These are phyloP conservation scores for Mycena maculata DNA, from an alignment of 768 basidiomycete genomes.

Conservation along the genomic window DNA sequence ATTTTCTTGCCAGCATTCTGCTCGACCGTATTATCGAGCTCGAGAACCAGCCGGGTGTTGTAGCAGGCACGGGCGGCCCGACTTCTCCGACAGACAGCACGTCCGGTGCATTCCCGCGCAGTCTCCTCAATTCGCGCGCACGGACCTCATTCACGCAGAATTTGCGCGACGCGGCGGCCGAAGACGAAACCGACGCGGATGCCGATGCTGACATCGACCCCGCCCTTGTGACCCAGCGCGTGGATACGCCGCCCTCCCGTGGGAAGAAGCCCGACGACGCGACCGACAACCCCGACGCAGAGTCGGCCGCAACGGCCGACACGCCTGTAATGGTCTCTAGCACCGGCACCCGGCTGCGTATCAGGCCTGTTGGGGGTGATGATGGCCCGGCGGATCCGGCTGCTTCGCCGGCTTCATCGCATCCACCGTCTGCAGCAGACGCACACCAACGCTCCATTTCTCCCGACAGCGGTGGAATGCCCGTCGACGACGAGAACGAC, in stretches of 20 bases:
- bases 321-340: conserved; percentile 56
- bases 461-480: conserved; percentile 25
- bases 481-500: conserved; percentile 28
- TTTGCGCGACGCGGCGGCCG: conserved; percentile 60
- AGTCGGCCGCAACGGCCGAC: conserved; percentile 42
- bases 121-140: conserved; percentile 49
- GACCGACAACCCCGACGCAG: background rate
- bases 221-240: conserved; percentile 55
- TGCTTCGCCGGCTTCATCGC: conserved; percentile 35
- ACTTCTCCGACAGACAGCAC: conserved; percentile 28
- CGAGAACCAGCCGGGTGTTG: conserved; percentile 53
- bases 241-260: conserved; percentile 37
- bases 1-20: conserved; percentile 53
- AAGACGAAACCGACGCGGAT: conserved; percentile 58
- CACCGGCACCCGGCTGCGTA: conserved; percentile 60
- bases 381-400: background rate
- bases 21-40: conserved; percentile 73
- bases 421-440: conserved; percentile 9
- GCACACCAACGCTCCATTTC: conserved; percentile 13
- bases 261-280: conserved; percentile 46
- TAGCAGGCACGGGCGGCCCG: background rate
- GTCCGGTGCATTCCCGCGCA: conserved; percentile 62
- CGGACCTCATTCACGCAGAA: conserved; percentile 44
- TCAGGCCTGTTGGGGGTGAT: conserved; percentile 55
- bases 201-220: conserved; percentile 51